Percentiles rank a stretch among this genome's conserved stretches.
phyloP scores from a whole-genome alignment of 306 rosid genomes.

The Cyamopsis tetragonoloba region DNA sequence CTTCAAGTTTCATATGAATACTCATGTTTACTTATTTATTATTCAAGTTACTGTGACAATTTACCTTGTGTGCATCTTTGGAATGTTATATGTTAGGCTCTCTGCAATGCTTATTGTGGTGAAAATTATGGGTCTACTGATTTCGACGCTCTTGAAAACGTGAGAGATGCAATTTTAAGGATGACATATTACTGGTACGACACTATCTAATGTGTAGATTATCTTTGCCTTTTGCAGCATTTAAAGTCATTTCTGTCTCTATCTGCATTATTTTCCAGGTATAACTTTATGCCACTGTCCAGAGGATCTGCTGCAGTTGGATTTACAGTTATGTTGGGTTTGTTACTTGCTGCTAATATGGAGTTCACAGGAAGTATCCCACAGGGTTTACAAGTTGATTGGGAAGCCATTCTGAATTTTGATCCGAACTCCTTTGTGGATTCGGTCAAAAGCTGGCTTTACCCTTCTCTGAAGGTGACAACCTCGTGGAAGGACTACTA shows the following conservation, averaged over 20 bases:
- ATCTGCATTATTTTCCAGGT: constrained; percentile 49
- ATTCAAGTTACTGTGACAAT: constrained; percentile 8
- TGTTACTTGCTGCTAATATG: constrained; percentile 95
- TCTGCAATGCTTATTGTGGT: constrained; percentile 84
- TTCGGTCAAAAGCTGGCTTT: constrained; percentile 81
- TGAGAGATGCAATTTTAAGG: constrained; percentile 91
- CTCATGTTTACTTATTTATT: no score
- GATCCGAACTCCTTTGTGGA: constrained; percentile 71
- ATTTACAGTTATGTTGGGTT: constrained; percentile 77
- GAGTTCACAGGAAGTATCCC: constrained; percentile 86
- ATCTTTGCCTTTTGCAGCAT: constrained; percentile 2
- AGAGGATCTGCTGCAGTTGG: constrained; percentile 94
- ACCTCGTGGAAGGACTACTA: constrained; percentile 92
- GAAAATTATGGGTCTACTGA: constrained; percentile 87
- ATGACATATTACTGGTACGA: constrained; percentile 95
- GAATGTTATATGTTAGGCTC: constrained; percentile 43
- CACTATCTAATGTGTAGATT: constrained; percentile 12
- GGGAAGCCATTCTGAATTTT: constrained; percentile 80
- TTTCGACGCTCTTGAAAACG: constrained; percentile 64
- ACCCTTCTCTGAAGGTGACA: constrained; percentile 76
- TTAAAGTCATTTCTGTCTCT: constrained; percentile 15
- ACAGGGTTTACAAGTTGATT: constrained; percentile 79
- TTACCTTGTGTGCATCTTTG: constrained; percentile 18
- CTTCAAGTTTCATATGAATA: constrained; percentile 7
- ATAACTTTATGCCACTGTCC: constrained; percentile 95